Evolutionary conservation across 1,284 basidiomycete species (phyloP).

Genomic region (Psilocybe mexicana): DNA sequence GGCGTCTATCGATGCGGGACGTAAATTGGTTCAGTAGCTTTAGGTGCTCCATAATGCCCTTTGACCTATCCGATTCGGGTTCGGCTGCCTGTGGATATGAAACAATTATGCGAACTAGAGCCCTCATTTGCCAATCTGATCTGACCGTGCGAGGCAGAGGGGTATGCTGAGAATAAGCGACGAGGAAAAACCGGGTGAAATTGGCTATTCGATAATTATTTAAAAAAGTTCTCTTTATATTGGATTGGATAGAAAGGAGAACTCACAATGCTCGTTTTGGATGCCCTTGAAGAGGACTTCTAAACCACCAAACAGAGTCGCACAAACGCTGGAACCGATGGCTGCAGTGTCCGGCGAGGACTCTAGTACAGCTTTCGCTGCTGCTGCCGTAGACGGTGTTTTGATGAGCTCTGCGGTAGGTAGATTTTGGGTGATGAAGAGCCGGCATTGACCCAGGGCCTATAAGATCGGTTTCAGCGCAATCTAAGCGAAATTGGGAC

Average conservation of each 20-base stretch:
- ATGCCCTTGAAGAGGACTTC: conserved; percentile 59
- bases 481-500: neutral
- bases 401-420: conserved; percentile 53
- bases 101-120: conserved; percentile 24
- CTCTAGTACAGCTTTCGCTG: conserved; percentile 54
- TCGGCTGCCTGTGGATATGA: conserved; percentile 9
- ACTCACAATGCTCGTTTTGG: conserved; percentile 61
- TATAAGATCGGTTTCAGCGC: conserved; percentile 28
- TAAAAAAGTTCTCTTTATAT: neutral
- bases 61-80: conserved; percentile 6
- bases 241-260: neutral
- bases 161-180: conserved; percentile 38
- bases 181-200: conserved; percentile 63
- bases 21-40: conserved; percentile 28
- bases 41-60: conserved; percentile 29
- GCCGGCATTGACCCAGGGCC: conserved; percentile 77
- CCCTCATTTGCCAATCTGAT: conserved; percentile 16
- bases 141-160: conserved; percentile 24
- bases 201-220: conserved; percentile 44
- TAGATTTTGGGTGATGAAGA: conserved; percentile 54
- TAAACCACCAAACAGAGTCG: conserved; percentile 55
- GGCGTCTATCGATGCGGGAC: conserved; percentile 65
- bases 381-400: conserved; percentile 67
- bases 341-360: conserved; percentile 56
- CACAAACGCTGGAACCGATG: conserved; percentile 69